A percentile compares a stretch with the other conserved stretches of the same genome.
phyloP scores from a whole-genome alignment of 2,329 filamentous ascomycete genomes.

The Cercospora zeina region DNA sequence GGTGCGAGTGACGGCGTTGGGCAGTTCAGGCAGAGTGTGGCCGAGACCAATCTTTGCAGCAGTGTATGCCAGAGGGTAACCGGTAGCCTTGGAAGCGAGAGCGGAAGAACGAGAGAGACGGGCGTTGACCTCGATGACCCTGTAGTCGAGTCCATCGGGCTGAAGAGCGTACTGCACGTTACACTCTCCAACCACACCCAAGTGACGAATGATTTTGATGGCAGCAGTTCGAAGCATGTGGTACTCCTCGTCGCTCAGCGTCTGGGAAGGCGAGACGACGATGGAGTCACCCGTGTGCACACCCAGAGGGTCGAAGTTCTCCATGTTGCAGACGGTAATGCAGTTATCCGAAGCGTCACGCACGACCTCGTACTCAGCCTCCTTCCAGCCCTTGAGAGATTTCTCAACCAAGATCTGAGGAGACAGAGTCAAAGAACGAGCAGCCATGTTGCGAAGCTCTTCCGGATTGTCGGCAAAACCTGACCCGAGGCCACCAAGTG shows the following conservation, averaged over 20 bases:
- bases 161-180: slow-evolving; percentile 98
- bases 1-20: slow-evolving; percentile 97
- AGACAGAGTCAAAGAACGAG: slow-evolving; percentile 86
- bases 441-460: slow-evolving; percentile 90
- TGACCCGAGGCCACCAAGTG: slow-evolving; percentile 90
- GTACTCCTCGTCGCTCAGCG: slow-evolving; percentile 96
- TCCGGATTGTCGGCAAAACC: slow-evolving; percentile 94
- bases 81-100: slow-evolving; percentile 94
- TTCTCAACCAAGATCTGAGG: slow-evolving; percentile 98
- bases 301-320: slow-evolving; percentile 96
- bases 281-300: slow-evolving; percentile 99
- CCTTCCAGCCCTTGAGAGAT: slow-evolving; percentile 98
- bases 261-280: slow-evolving; percentile 95
- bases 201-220: slow-evolving; percentile 96
- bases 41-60: slow-evolving; percentile 97
- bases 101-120: slow-evolving; percentile 97
- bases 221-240: slow-evolving; percentile 98
- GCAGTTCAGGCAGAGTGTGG: slow-evolving; percentile 90
- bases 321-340: slow-evolving; percentile 98
- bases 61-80: slow-evolving; percentile 94
- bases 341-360: slow-evolving; percentile 98
- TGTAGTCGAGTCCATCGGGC: slow-evolving; percentile 94
- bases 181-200: slow-evolving; percentile 96
- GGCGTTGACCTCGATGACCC: slow-evolving; percentile 98
- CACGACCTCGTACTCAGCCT: slow-evolving; percentile 97